phyloP scores from a whole-genome alignment of 306 rosid genomes.

The Gillenia trifoliata region DNA sequence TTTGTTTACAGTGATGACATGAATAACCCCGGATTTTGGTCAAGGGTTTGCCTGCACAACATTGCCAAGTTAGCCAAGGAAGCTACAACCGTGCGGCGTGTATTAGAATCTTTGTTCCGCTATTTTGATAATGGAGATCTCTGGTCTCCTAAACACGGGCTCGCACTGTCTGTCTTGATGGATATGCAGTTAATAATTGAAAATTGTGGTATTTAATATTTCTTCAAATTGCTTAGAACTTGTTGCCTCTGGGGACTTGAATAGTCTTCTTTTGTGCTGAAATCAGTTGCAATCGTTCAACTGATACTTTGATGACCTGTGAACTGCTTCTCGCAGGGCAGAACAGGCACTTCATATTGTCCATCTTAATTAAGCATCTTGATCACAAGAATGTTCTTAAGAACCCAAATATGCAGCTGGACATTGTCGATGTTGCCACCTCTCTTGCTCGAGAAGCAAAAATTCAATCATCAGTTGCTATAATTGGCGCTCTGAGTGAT shows the following conservation, averaged over 20 bases:
- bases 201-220: constrained; percentile 42
- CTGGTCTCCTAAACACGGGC: constrained; percentile 66
- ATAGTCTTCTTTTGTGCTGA: constrained; percentile 10
- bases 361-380: constrained; percentile 29
- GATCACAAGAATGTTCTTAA: constrained; percentile 32
- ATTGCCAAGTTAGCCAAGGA: constrained; percentile 76
- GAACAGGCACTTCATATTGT: constrained; percentile 21
- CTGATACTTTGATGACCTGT: constrained; percentile 1
- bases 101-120: constrained; percentile 60
- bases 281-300: not conserved
- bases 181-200: constrained; percentile 62
- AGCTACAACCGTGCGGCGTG: constrained; percentile 66
- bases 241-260: not conserved
- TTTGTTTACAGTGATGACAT: constrained; percentile 39
- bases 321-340: constrained; percentile 9
- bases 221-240: constrained; percentile 4
- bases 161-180: constrained; percentile 51
- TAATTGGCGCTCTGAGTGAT: constrained; percentile 49
- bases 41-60: constrained; percentile 57
- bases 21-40: constrained; percentile 52
- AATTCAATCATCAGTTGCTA: constrained; percentile 32
- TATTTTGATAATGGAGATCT: constrained; percentile 53
- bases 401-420: constrained; percentile 23
- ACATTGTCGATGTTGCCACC: constrained; percentile 24
- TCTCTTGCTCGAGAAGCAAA: constrained; percentile 20